Evolutionary conservation across 176 grass and related monocot species (phyloP).

Genomic region (Canna indica): DNA sequence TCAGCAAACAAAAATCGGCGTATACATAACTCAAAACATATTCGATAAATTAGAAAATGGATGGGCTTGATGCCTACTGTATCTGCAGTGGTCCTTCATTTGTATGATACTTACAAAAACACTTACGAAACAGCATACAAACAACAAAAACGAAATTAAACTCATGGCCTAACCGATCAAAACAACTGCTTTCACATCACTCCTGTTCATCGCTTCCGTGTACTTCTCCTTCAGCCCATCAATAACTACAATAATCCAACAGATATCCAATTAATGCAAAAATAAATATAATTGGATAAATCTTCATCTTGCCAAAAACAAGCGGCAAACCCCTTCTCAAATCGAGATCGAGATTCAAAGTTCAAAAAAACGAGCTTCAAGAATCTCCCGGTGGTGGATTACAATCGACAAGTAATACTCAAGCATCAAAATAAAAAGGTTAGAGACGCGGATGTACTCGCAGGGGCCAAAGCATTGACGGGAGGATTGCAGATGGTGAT

Average conservation of each 20-base stretch:
- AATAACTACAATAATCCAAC: slow-evolving; percentile 39
- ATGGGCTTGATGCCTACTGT: background rate
- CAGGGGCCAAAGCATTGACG: slow-evolving; percentile 77
- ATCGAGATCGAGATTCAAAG: background rate
- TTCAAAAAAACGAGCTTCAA: background rate
- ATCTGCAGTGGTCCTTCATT: background rate
- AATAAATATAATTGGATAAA: background rate
- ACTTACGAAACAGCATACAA: background rate
- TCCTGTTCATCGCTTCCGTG: slow-evolving; percentile 41
- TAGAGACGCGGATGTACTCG: slow-evolving; percentile 22
- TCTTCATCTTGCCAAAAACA: background rate
- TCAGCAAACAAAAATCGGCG: background rate
- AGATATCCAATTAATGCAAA: slow-evolving; percentile 12
- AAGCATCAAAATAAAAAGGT: background rate
- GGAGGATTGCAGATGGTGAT: slow-evolving; percentile 88
- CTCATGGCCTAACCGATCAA: slow-evolving; percentile 52
- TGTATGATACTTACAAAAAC: background rate
- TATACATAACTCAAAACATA: background rate
- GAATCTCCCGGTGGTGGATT: too few species aligned
- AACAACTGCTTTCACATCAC: slow-evolving; percentile 86
- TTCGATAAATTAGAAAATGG: background rate
- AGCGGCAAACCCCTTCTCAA: background rate
- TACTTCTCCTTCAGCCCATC: slow-evolving; percentile 77
- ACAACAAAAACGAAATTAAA: background rate
- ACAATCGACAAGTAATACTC: slow-evolving; percentile 4